phyloP scores from a whole-genome alignment of 2,329 filamentous ascomycete genomes.

The Cercospora janseana region DNA sequence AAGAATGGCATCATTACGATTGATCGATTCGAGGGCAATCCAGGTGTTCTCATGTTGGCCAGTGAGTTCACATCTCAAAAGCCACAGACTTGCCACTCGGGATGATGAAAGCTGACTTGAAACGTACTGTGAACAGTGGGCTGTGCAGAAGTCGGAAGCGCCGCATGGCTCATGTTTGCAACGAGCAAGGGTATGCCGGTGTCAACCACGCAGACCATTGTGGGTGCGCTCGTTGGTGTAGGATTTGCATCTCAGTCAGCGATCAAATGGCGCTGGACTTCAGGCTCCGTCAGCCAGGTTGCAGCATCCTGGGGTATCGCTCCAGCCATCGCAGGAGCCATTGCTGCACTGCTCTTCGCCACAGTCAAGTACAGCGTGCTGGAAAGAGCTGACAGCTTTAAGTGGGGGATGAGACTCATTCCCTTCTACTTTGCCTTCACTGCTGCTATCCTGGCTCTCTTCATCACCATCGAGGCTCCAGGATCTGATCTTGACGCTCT shows the following conservation, averaged over 20 bases:
- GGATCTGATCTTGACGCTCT: slow-evolving; percentile 47
- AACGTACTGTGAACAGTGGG: no score
- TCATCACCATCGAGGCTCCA: slow-evolving; percentile 55
- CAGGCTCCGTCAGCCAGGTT: slow-evolving; percentile 58
- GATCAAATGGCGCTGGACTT: slow-evolving; percentile 50
- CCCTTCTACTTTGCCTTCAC: slow-evolving; percentile 50
- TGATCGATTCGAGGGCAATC: slow-evolving; percentile 46
- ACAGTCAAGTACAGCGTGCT: slow-evolving; percentile 50
- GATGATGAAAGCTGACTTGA: no score
- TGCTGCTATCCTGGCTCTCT: slow-evolving; percentile 50
- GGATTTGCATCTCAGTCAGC: slow-evolving; percentile 31
- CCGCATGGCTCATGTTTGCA: slow-evolving; percentile 55
- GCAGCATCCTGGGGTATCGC: slow-evolving; percentile 52
- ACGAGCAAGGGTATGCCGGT: slow-evolving; percentile 56
- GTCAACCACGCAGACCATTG: slow-evolving; percentile 58
- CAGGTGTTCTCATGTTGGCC: slow-evolving; percentile 55
- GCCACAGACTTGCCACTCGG: no score
- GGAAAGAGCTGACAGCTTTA: slow-evolving; percentile 49
- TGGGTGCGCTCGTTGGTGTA: slow-evolving; percentile 50
- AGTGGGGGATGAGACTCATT: slow-evolving; percentile 49
- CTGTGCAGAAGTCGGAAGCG: slow-evolving; percentile 43
- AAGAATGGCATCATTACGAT: slow-evolving; percentile 57
- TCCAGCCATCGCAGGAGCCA: slow-evolving; percentile 46
- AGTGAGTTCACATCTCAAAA: no score
- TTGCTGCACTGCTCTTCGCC: slow-evolving; percentile 50